Evolutionary conservation across 2,329 filamentous ascomycete genomes (phyloP).

Genomic region (Xylaria sp.): DNA sequence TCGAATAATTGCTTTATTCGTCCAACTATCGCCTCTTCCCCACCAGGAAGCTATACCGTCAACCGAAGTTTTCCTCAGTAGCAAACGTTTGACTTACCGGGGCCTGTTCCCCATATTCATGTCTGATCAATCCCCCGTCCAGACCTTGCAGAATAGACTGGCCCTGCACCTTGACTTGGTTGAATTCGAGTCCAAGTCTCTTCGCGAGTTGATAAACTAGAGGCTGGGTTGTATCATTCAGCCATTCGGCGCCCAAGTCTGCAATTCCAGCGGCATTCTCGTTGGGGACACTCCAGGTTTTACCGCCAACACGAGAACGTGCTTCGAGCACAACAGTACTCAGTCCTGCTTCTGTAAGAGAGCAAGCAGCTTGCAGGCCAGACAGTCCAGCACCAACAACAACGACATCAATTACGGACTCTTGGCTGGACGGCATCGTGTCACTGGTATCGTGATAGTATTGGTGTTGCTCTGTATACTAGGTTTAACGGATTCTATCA

Average conservation of each 20-base stretch:
- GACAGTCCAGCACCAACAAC: constrained; percentile 59
- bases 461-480: not conserved
- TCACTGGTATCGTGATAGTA: constrained; percentile 2
- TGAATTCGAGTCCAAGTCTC: constrained; percentile 55
- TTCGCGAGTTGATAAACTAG: constrained; percentile 56
- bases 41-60: constrained; percentile 9
- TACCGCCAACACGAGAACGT: constrained; percentile 61
- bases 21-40: constrained; percentile 2
- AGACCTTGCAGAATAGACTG: constrained; percentile 49
- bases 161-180: constrained; percentile 60
- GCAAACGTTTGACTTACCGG: constrained; percentile 15
- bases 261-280: constrained; percentile 51
- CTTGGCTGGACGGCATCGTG: not conserved
- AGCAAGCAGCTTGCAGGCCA: constrained; percentile 52
- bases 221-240: constrained; percentile 65
- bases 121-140: constrained; percentile 36
- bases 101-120: constrained; percentile 36
- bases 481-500: not conserved
- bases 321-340: constrained; percentile 60
- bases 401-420: constrained; percentile 44
- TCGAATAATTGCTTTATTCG: constrained; percentile 19
- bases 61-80: constrained; percentile 1
- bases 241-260: constrained; percentile 68
- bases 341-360: constrained; percentile 51
- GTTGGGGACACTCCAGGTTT: constrained; percentile 56